A percentile compares a stretch with the other conserved stretches of the same genome.
phyloP scores from a whole-genome alignment of 2,329 filamentous ascomycete species.

The Niveomyces coronatus region DNA sequence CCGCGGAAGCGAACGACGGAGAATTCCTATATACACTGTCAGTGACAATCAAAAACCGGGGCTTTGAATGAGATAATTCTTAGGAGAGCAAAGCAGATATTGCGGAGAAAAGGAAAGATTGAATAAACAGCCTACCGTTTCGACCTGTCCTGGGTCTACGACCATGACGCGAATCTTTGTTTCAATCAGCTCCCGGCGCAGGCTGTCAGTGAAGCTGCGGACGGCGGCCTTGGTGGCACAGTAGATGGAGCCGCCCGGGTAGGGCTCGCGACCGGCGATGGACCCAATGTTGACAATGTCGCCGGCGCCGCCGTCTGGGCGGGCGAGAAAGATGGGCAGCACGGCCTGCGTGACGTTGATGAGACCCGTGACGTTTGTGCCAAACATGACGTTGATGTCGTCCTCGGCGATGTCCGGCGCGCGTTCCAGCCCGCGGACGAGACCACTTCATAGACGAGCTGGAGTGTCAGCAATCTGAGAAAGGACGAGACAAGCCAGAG shows the following conservation, averaged over 20 bases:
- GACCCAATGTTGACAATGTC: constrained; percentile 94
- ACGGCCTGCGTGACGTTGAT: constrained; percentile 96
- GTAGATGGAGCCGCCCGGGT: constrained; percentile 80
- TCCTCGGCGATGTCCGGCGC: constrained; percentile 73
- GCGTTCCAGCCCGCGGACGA: constrained; percentile 80
- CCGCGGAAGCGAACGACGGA: constrained; percentile 80
- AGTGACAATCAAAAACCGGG: too few species aligned
- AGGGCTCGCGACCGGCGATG: constrained; percentile 82
- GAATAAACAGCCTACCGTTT: constrained; percentile 72
- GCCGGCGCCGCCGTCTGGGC: constrained; percentile 63
- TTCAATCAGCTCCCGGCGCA: constrained; percentile 74
- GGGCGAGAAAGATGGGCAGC: constrained; percentile 69
- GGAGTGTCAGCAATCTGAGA: constrained; percentile 12
- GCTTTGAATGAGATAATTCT: too few species aligned
- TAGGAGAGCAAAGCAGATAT: constrained; percentile 4
- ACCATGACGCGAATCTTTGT: constrained; percentile 76
- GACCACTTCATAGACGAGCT: constrained; percentile 44
- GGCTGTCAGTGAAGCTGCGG: constrained; percentile 68
- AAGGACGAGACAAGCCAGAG: too few species aligned
- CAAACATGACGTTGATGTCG: constrained; percentile 81
- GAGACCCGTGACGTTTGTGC: constrained; percentile 86
- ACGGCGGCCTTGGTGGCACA: constrained; percentile 89
- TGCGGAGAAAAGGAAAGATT: too few species aligned
- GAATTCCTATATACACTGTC: constrained; percentile 56
- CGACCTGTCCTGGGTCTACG: constrained; percentile 85